Base-by-base conservation (phyloP, 306 rosid genomes). In the Dalbergia cultrata region DNA sequence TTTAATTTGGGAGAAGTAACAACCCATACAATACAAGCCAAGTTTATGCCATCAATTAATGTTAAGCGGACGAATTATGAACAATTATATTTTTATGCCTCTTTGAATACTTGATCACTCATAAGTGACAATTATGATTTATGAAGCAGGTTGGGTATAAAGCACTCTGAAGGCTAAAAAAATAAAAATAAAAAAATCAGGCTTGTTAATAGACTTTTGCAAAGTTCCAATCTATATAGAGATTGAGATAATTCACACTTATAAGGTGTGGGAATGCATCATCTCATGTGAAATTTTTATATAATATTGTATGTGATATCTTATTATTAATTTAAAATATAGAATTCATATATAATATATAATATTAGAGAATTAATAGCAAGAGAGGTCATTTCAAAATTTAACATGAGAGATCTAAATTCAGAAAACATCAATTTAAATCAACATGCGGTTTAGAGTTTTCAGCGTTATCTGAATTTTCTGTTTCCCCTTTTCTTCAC, bases 31-130 rank as follows among this genome's bases (percentile, higher is more conserved):
- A 31, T 70, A 33, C 47, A 70, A 50, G 58, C 16, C 14, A 49
- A 39, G 49, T 45, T 10, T 43, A 22, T 50, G 43, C 26, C 33
- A 52, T 22, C 41, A 33, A 22, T 17, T 17, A 70, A 17, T 54
- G 66, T 68, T 37, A 33, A 65, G 65, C 14, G 26, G 61, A 47
- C 37, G 57, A 35, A 71, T 62, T 44, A 62, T 61, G 47, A 79
- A 72, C 26, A 19, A 62, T 71, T 59, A 79, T 59, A 33, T 44
- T 6, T 3, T 57, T 17, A 5, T n/a, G 43, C 37, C 31, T 31
- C 9, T 16, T 57, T 35, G 35, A 50, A 56, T 31, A 11, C 31
- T 67, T 14, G 44, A 77, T 67, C 22, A n/a, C 60, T 78, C 45
- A 44, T 31, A 13, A 4, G 61, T 26, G 50, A 33, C 52, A 13